Evolutionary conservation across 148 eudicot genomes (phyloP).

Genomic region (Spergularia marina): DNA sequence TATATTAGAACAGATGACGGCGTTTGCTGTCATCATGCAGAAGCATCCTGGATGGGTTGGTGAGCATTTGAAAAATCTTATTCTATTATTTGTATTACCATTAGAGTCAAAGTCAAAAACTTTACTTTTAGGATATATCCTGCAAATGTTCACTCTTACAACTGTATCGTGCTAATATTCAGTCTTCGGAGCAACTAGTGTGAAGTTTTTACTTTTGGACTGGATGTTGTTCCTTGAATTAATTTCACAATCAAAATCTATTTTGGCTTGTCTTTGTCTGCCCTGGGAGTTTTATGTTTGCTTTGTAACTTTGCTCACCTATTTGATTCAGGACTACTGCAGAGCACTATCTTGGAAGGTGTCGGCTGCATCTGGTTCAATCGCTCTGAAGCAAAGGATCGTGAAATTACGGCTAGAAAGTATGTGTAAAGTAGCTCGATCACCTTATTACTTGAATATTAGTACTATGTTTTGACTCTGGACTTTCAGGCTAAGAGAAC

Average conservation of each 20-base stretch:
- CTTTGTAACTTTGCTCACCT: slow-evolving; percentile 9
- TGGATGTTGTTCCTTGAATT: neutral
- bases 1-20: slow-evolving; percentile 96
- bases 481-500: slow-evolving; percentile 79
- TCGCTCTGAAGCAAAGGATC: slow-evolving; percentile 90
- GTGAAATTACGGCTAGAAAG: slow-evolving; percentile 85
- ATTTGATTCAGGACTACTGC: slow-evolving; percentile 67
- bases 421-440: slow-evolving; percentile 35
- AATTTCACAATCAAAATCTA: neutral
- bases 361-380: slow-evolving; percentile 99
- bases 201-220: neutral
- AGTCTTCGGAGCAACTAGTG: neutral
- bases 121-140: neutral
- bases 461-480: neutral
- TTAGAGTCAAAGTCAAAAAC: neutral
- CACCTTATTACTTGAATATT: neutral
- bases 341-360: slow-evolving; percentile 93
- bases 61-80: slow-evolving; percentile 38
- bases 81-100: neutral
- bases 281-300: neutral
- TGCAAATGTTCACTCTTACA: neutral
- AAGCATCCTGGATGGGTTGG: slow-evolving; percentile 99
- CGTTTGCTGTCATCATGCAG: slow-evolving; percentile 99
- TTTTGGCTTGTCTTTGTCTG: too few relatives aligned
- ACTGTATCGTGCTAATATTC: neutral